Evolutionary conservation across 2,329 filamentous ascomycete species (phyloP).

Genomic region (Exophiala aquamarina): DNA sequence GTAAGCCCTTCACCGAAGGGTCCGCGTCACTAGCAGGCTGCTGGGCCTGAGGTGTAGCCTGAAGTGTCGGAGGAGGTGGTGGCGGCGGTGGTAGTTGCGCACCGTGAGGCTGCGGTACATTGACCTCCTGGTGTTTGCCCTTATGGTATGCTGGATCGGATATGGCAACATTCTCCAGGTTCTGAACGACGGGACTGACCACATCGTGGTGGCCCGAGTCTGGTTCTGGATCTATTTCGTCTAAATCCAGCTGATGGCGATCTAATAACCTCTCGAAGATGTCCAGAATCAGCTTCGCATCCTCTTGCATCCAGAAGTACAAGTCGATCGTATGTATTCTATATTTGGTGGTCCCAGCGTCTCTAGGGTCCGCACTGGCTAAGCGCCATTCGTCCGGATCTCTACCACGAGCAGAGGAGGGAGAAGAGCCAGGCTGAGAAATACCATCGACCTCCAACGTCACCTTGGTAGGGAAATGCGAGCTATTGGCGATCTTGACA

Average conservation of each 20-base stretch:
- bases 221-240: slow-evolving; percentile 41
- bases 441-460: slow-evolving; percentile 55
- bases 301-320: slow-evolving; percentile 64
- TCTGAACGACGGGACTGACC: slow-evolving; percentile 62
- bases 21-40: slow-evolving; percentile 8
- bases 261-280: slow-evolving; percentile 39
- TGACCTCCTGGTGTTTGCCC: slow-evolving; percentile 37
- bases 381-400: slow-evolving; percentile 57
- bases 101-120: slow-evolving; percentile 26
- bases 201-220: slow-evolving; percentile 16
- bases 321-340: slow-evolving; percentile 62
- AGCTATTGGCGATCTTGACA: slow-evolving; percentile 55
- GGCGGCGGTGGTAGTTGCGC: slow-evolving; percentile 19
- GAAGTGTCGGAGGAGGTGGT: slow-evolving; percentile 19
- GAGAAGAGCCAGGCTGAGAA: slow-evolving; percentile 29
- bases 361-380: slow-evolving; percentile 51
- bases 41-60: slow-evolving; percentile 4
- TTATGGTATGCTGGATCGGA: slow-evolving; percentile 51
- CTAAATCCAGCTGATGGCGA: slow-evolving; percentile 47
- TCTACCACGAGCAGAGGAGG: slow-evolving; percentile 27
- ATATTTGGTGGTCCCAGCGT: slow-evolving; percentile 55
- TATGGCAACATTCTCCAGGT: slow-evolving; percentile 62
- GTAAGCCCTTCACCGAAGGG: slow-evolving; percentile 8
- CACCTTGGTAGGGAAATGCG: slow-evolving; percentile 60
- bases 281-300: slow-evolving; percentile 56